Percentiles rank a stretch among this genome's conserved stretches.
These are phyloP conservation scores for Annona squamosa DNA, from an alignment of 164 flowering plant genomes.

Conservation along the genomic window DNA sequence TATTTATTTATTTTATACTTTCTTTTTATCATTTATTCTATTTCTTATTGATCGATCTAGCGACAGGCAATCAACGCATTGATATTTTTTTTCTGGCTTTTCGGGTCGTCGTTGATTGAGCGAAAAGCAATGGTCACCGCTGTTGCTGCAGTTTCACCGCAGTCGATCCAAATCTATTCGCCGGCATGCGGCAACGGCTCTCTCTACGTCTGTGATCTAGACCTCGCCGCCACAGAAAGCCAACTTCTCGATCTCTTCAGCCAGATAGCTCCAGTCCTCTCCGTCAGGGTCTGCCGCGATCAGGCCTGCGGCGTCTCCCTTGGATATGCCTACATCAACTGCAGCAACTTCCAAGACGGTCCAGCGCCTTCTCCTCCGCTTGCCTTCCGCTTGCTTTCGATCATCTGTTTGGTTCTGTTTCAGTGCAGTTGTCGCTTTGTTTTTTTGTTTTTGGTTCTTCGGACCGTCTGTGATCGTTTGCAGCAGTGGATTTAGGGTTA, in stretches of 20 bases:
- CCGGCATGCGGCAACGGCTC: conserved; percentile 18
- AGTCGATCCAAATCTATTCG: not conserved
- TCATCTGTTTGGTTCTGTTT: not conserved
- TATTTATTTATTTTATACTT: no score
- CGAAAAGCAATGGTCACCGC: conserved; percentile 10
- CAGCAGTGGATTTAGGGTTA: no score
- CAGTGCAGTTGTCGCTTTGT: not conserved
- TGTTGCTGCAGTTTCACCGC: conserved; percentile 15
- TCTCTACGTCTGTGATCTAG: conserved; percentile 73
- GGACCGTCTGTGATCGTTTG: not conserved
- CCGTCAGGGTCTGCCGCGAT: conserved; percentile 68
- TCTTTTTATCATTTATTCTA: not conserved
- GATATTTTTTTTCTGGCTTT: not conserved
- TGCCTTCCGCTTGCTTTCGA: not conserved
- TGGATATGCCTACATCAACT: conserved; percentile 67
- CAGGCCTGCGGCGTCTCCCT: conserved; percentile 40
- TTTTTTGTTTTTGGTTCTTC: not conserved
- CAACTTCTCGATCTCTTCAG: conserved; percentile 51
- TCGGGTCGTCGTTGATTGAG: not conserved
- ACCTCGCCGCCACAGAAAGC: conserved; percentile 32
- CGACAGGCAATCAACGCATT: not conserved
- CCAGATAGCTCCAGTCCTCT: conserved; percentile 37
- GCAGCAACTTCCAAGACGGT: conserved; percentile 50
- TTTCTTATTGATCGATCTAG: not conserved
- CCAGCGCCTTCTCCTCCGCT: not conserved